A percentile compares a stretch with the other conserved stretches of the same genome.
phyloP scores from a whole-genome alignment of 2,329 filamentous ascomycete species.

The Simplicillium sp. region DNA sequence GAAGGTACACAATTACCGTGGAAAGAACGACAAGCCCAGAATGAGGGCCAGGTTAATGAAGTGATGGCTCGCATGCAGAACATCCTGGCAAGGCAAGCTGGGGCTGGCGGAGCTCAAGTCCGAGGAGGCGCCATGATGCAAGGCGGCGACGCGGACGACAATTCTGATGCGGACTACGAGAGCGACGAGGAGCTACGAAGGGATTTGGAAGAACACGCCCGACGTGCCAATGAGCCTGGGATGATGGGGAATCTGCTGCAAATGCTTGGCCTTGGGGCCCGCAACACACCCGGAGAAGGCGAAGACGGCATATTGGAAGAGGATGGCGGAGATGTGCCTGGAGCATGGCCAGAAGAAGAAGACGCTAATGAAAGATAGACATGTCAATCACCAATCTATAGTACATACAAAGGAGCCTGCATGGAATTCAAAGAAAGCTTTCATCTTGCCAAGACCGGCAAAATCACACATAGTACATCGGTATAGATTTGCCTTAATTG shows the following conservation, averaged over 20 bases:
- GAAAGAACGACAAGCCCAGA: slow-evolving; percentile 15
- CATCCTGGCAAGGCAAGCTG: slow-evolving; percentile 15
- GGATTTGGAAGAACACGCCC: slow-evolving; percentile 19
- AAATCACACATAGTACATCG: no score
- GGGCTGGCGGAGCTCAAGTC: slow-evolving; percentile 5
- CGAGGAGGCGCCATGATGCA: not conserved
- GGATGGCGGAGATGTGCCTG: not conserved
- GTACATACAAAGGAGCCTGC: no score
- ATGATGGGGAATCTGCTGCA: slow-evolving; percentile 15
- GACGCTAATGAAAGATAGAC: not conserved
- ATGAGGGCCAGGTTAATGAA: slow-evolving; percentile 9
- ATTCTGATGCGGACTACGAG: slow-evolving; percentile 16
- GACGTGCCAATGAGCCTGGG: slow-evolving; percentile 15
- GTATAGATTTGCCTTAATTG: no score
- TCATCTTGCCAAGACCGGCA: no score
- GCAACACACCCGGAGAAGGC: not conserved
- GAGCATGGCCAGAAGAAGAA: not conserved
- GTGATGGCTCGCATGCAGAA: slow-evolving; percentile 18
- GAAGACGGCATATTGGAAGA: not conserved
- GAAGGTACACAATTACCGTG: slow-evolving; percentile 33
- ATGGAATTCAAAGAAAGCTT: no score
- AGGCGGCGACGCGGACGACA: slow-evolving; percentile 7
- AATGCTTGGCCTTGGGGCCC: slow-evolving; percentile 12
- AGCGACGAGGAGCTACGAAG: slow-evolving; percentile 20
- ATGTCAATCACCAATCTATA: no score